phyloP scores from a whole-genome alignment of 225 moss, liverwort and hornwort genomes.

The Anthoceros angustus region DNA sequence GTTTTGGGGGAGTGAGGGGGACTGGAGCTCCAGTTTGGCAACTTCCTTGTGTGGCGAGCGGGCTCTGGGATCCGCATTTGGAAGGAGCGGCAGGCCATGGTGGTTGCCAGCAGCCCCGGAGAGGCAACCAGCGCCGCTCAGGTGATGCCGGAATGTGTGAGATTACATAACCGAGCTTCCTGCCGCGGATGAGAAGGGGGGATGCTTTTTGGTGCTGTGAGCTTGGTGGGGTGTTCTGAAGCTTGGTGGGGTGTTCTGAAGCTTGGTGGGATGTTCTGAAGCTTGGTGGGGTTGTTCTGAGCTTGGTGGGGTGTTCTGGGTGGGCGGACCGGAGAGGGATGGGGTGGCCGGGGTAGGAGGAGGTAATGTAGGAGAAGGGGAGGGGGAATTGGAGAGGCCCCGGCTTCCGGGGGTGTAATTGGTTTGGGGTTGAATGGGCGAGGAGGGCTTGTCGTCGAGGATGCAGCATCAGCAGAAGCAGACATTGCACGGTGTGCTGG shows the following conservation, averaged over 20 bases:
- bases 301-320: background rate
- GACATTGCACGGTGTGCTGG: too few relatives aligned
- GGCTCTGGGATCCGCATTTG: background rate
- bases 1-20: too few relatives aligned
- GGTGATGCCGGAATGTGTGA: background rate
- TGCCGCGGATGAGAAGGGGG: too few relatives aligned
- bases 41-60: background rate
- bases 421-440: background rate
- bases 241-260: too few relatives aligned
- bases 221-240: too few relatives aligned
- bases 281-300: too few relatives aligned
- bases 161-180: too few relatives aligned
- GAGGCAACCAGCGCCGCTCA: background rate
- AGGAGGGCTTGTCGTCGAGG: too few relatives aligned
- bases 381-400: background rate
- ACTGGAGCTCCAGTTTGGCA: slow-evolving; percentile 2
- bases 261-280: too few relatives aligned
- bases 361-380: background rate
- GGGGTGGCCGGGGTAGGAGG: background rate
- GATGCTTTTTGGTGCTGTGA: too few relatives aligned
- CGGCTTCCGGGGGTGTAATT: background rate
- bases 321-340: background rate
- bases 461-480: too few relatives aligned
- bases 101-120: background rate
- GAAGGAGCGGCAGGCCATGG: background rate